These are phyloP conservation scores for Salix arbutifolia DNA, from an alignment of 345 rosid genomes.

Conservation along the genomic window DNA sequence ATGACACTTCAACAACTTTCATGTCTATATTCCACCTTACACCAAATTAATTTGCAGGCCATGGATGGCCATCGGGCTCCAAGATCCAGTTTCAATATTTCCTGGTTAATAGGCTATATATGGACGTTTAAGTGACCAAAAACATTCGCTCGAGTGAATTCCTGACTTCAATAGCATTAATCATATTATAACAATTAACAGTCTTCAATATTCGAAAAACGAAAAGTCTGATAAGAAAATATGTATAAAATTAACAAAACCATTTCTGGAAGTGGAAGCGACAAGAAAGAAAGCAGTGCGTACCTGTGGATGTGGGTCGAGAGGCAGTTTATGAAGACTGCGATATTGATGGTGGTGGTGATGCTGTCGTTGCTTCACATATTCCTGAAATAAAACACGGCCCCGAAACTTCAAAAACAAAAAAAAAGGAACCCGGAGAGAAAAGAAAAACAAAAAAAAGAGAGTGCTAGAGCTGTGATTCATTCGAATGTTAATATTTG, in stretches of 20 bases:
- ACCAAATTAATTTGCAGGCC: background rate
- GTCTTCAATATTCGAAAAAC: no score
- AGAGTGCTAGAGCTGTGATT: background rate
- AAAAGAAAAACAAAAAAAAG: background rate
- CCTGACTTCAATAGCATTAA: no score
- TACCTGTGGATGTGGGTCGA: conserved; percentile 23
- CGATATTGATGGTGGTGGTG: conserved; percentile 1
- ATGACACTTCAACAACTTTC: background rate
- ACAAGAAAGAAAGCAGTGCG: background rate
- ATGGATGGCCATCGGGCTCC: no score
- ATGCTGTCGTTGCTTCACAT: conserved; percentile 5
- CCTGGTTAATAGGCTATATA: no score
- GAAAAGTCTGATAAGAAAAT: no score
- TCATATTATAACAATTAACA: no score
- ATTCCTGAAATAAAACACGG: conserved; percentile 7
- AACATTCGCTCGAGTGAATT: no score
- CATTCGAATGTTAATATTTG: background rate
- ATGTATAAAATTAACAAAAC: background rate
- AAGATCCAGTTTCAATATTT: no score
- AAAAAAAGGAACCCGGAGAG: no score
- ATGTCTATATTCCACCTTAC: background rate
- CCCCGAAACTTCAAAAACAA: background rate
- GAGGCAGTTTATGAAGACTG: conserved; percentile 19
- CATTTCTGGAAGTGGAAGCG: background rate
- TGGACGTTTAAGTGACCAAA: no score